A percentile compares a stretch with the other conserved stretches of the same genome.
Evolutionary conservation across 805 yeast species (phyloP).

Genomic region (Kregervanrija delftensis): DNA sequence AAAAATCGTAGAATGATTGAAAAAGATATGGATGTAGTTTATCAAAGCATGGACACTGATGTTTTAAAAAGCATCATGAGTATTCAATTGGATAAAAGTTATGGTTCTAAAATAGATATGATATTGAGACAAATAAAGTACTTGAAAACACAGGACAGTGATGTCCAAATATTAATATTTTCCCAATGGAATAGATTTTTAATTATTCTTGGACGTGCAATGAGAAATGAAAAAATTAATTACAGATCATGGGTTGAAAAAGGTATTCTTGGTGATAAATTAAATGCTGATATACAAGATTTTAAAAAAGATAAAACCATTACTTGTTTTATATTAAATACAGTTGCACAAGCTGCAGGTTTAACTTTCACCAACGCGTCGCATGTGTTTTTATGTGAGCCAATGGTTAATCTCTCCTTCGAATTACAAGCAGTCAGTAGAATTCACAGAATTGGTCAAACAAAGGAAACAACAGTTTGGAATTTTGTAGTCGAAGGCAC

Average conservation of each 20-base stretch:
- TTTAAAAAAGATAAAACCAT: constrained; percentile 55
- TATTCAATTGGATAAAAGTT: constrained; percentile 39
- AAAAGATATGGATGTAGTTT: constrained; percentile 35
- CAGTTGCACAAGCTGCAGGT: constrained; percentile 86
- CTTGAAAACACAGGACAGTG: constrained; percentile 48
- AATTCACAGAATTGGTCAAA: constrained; percentile 89
- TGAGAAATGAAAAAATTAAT: constrained; percentile 49
- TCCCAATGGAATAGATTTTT: constrained; percentile 86
- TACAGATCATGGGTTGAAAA: constrained; percentile 45
- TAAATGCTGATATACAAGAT: constrained; percentile 37
- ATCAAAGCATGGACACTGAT: constrained; percentile 37
- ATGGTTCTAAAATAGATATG: constrained; percentile 84
- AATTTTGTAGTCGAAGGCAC: constrained; percentile 77
- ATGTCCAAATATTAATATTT: constrained; percentile 76
- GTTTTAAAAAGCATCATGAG: constrained; percentile 40
- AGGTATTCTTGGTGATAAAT: background rate
- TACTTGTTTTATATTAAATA: constrained; percentile 83
- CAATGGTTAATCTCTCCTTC: constrained; percentile 77
- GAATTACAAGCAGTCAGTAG: constrained; percentile 91
- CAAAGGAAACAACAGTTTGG: constrained; percentile 79
- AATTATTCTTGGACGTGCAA: constrained; percentile 56
- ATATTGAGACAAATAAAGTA: constrained; percentile 67
- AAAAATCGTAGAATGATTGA: constrained; percentile 15
- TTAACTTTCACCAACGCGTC: constrained; percentile 86
- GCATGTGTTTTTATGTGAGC: constrained; percentile 89